Evolutionary conservation across 345 rosid species (phyloP), one percentile per base, ranked within the genome.

Genomic region (Boechera retrofracta): DNA sequence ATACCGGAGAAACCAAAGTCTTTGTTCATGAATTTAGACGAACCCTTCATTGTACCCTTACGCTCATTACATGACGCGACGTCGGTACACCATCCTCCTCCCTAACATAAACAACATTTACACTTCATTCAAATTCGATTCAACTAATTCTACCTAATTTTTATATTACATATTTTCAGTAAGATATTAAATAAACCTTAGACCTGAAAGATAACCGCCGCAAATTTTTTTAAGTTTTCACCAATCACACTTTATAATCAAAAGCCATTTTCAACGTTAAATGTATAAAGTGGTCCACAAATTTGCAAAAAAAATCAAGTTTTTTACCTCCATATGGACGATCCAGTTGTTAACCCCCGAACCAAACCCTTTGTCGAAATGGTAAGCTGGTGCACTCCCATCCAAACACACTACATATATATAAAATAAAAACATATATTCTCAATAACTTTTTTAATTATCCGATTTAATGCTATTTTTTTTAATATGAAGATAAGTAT

Each of bases 351-450:
- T 83, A 64, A 88, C 70, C 13, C 98, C 98, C 1, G 91, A 77
- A 59, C 98, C 98, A 78, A 54, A 89, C 21, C 98, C 98, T 77
- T 77, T 88, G 71, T 87, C 85, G 36, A 86, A 82, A 67, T 94
- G 94, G 85, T 92, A 94, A 69, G 98, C 98, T 1, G 98, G 96
- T 24, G 98, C 91, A 66, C 97, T 94, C 24, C 98, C 98, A 81
- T 94, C 98, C 88, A 94, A 79, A 82, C 98, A 94, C 80, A 94
- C 98, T 94, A 85, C 79, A 80, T 3, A 28, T 2, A 67, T 39
- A 10, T 5, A 24, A 28, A 48, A 67, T 21, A n/a, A 29, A 18
- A 1, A 5, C 11, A 15, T 0, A 16, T 2, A 7, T 32, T 45
- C 3, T 53, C 32, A 35, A 1, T 2, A 71, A 35, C 6, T 1